Base-by-base conservation (phyloP, 148 eudicot genomes). In the Fagopyrum esculentum region DNA sequence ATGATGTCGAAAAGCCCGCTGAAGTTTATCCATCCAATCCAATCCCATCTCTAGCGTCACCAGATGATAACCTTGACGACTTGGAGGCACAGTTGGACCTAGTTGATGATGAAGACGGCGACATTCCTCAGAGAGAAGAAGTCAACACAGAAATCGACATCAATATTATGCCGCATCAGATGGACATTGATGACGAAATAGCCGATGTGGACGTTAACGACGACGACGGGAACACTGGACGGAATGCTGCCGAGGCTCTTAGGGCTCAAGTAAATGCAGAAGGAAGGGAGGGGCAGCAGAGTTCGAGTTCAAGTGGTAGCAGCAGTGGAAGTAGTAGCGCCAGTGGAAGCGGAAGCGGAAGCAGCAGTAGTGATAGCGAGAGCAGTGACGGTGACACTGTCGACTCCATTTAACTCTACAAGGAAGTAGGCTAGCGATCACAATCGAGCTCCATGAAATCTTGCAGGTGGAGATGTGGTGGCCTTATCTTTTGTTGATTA, bases 181-280 rank as follows among this genome's bases (percentile, higher is more conserved):
- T 82, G 60, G 93, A 93, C 74, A 77, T 81, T 6, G 97, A 94
- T 68, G 97, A 90, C 26, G 96, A 91, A 71, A 88, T 88, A 76
- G 95, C 91, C 44, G 95, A 91, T 69, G 93, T 91, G 47, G 98
- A 91, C 45, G 82, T 81, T 11, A 91, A 88, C 59, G 96, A 90
- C 48, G 96, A 84, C 19, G 90, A 87, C 43, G 84, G 73, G 45
- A 90, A 82, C 44, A 84, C 80, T 64, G 93, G 84, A 16, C 82
- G 72, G 7, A 92, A 82, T 82, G 96, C 98, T 30, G 97, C 97
- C 13, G 96, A 90, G 78, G 96, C 87, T n/a, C 97, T 90, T 10
- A 85, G 90, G 81, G 96, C 88, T 40, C 98, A 88, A 77, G 89
- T 86, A 61, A 85, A 89, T 80, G 93, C 90, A 52, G 86, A 78